These are phyloP conservation scores for Zygoascus hellenicus DNA, from an alignment of 1,139 yeast genomes.

Conservation along the genomic window DNA sequence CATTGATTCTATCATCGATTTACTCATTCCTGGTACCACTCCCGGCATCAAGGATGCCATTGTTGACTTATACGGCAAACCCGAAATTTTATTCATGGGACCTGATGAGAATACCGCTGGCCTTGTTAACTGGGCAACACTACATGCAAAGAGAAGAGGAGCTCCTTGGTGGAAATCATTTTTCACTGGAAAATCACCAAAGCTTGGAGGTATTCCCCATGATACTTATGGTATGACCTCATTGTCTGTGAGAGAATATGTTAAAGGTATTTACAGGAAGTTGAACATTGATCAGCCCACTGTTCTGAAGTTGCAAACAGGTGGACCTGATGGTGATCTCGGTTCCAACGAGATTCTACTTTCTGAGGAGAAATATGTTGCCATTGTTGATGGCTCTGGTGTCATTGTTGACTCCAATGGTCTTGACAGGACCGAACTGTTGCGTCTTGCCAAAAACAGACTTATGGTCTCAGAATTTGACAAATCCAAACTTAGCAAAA, in stretches of 20 bases:
- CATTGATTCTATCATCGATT: constrained; percentile 83
- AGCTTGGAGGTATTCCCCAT: constrained; percentile 95
- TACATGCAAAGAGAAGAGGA: constrained; percentile 86
- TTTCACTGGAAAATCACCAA: constrained; percentile 91
- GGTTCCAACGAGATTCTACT: constrained; percentile 92
- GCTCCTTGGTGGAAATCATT: constrained; percentile 99
- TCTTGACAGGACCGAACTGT: constrained; percentile 69
- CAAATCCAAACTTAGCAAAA: constrained; percentile 54
- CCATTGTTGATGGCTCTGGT: constrained; percentile 93
- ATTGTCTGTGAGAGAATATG: constrained; percentile 86
- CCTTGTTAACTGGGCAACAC: constrained; percentile 97
- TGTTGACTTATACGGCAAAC: constrained; percentile 76
- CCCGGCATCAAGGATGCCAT: constrained; percentile 80
- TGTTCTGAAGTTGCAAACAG: constrained; percentile 85
- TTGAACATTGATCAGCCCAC: constrained; percentile 53
- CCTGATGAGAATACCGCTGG: constrained; percentile 99
- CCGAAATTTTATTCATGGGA: constrained; percentile 91
- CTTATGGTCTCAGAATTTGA: constrained; percentile 71
- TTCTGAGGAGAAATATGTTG: constrained; percentile 80
- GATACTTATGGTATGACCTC: constrained; percentile 98
- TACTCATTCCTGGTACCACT: constrained; percentile 63
- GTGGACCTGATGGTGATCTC: constrained; percentile 98
- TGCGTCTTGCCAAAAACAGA: constrained; percentile 73
- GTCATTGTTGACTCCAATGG: constrained; percentile 91
- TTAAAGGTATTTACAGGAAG: constrained; percentile 81